Base-by-base conservation (phyloP, 1,284 basidiomycete genomes). In the Xanthoconium separans region DNA sequence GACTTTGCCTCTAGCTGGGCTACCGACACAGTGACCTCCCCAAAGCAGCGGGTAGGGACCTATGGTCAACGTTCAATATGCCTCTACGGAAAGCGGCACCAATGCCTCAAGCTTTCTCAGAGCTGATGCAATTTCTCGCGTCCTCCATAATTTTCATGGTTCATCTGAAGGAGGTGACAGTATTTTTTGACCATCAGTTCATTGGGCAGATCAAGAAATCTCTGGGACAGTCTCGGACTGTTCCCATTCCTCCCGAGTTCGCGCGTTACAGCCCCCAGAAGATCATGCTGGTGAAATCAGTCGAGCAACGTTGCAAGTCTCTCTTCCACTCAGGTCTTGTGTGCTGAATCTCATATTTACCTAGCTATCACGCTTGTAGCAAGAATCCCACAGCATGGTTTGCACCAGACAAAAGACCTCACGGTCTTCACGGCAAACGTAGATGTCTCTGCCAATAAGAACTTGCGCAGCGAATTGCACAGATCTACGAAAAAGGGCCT, bases 71-170 rank as follows among this genome's bases (percentile, higher is more conserved):
- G 18, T 49, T 53, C 27, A 34, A 50, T 12, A 30, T 53, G 13
- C 40, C 52, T 3, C 36, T 53, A 18, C 47, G 52, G 24, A 20
- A 44, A 42, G 41, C 22, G 31, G 12, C 34, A 10, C 47, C 36
- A 1, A 53, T 53, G 29, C 52, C 52, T 9, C 30, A 9, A 13
- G n/a, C n/a, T n/a, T 6, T 36, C 2, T 27, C 18, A 3, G 42
- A 50, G 2, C 27, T 53, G 7, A 50, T 53, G 51, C 51, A 27
- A 33, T 53, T 53, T 30, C 51, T 53, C 39, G 27, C 51, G 7
- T 44, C 41, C 13, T 53, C 51, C 6, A 53, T 53, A 12, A 53
- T 42, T n/a, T 53, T 53, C 29, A 53, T 53, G 51, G 34, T 12
- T 18, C 41, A 50, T 44, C 9, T 53, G 27, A 39, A 40, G 6